Conservation (phyloP, 2,329 filamentous ascomycete species). For the Mariannaea sp. region DNA sequence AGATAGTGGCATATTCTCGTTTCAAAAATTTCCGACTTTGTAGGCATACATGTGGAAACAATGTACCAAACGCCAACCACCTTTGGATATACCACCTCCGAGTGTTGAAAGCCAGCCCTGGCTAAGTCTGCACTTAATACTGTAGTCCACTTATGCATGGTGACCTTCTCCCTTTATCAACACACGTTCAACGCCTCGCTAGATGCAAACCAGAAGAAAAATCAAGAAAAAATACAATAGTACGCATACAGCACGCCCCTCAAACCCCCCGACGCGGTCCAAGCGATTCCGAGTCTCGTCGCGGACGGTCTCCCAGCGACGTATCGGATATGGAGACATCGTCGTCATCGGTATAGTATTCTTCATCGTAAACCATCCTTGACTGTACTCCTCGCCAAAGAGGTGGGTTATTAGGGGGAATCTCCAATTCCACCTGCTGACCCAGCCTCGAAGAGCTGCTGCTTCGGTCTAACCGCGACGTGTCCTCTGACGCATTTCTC, state of each 20-base stretch:
- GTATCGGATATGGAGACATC: slow-evolving; percentile 38
- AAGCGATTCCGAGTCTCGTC: slow-evolving; percentile 36
- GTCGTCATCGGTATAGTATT: slow-evolving; percentile 41
- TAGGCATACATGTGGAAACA: neutral
- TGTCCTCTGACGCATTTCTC: slow-evolving; percentile 32
- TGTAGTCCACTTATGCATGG: neutral
- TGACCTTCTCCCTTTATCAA: neutral
- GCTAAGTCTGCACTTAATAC: slow-evolving; percentile 14
- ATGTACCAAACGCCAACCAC: neutral
- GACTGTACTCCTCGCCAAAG: slow-evolving; percentile 50
- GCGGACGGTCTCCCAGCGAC: slow-evolving; percentile 36
- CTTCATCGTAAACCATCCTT: slow-evolving; percentile 42
- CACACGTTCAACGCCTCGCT: slow-evolving; percentile 35
- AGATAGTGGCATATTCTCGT: too few relatives aligned
- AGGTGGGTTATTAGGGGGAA: slow-evolving; percentile 45
- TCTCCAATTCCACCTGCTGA: slow-evolving; percentile 32
- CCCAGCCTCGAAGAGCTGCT: slow-evolving; percentile 33
- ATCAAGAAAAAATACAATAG: slow-evolving; percentile 35
- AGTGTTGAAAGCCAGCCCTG: neutral
- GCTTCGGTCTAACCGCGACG: slow-evolving; percentile 27
- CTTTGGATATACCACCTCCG: neutral
- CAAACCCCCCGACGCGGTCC: slow-evolving; percentile 25
- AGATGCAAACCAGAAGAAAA: too few relatives aligned
- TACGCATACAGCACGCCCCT: slow-evolving; percentile 18
- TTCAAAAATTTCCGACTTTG: too few relatives aligned